Conservation (phyloP, 2,329 filamentous ascomycete genomes). For the Cylindrodendrum hubeiense region DNA sequence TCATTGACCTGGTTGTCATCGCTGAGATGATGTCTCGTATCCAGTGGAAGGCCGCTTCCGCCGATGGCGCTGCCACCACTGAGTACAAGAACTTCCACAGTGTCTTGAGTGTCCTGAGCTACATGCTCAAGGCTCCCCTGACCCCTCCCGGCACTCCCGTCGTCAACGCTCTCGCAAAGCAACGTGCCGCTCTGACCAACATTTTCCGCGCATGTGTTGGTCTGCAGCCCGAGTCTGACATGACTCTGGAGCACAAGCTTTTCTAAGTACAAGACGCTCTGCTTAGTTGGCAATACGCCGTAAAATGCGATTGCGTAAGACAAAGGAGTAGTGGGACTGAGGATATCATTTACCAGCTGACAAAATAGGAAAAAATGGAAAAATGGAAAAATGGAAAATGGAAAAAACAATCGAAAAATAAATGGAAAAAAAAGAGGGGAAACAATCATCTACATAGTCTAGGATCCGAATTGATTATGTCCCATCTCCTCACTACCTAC, state of each 20-base stretch:
- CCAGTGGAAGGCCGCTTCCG: slow-evolving; percentile 80
- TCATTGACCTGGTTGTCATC: slow-evolving; percentile 94
- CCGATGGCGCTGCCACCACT: slow-evolving; percentile 63
- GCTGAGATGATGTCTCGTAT: slow-evolving; percentile 99
- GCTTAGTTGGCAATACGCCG: background rate
- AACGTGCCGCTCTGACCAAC: slow-evolving; percentile 93
- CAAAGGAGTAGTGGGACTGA: slow-evolving; percentile 14
- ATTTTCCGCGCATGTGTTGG: slow-evolving; percentile 99
- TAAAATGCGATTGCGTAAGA: slow-evolving; percentile 1
- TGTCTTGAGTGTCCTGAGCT: slow-evolving; percentile 96
- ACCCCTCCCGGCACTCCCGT: slow-evolving; percentile 96
- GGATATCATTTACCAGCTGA: slow-evolving; percentile 33
- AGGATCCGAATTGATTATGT: slow-evolving; percentile 40
- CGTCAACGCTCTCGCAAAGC: slow-evolving; percentile 95
- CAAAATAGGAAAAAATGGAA: slow-evolving; percentile 21
- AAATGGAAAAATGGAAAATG: slow-evolving; percentile 24
- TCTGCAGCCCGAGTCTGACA: slow-evolving; percentile 96
- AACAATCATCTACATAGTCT: slow-evolving; percentile 36
- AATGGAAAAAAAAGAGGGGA: slow-evolving; percentile 32
- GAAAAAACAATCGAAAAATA: slow-evolving; percentile 33
- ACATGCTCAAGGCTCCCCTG: slow-evolving; percentile 97
- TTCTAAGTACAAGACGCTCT: slow-evolving; percentile 65
- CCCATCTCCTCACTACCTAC: slow-evolving; percentile 31
- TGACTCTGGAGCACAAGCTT: slow-evolving; percentile 99
- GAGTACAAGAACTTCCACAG: slow-evolving; percentile 96